These are phyloP conservation scores for Crithidia expoeki DNA, from an alignment of 208 protist species.

Conservation along the genomic window DNA sequence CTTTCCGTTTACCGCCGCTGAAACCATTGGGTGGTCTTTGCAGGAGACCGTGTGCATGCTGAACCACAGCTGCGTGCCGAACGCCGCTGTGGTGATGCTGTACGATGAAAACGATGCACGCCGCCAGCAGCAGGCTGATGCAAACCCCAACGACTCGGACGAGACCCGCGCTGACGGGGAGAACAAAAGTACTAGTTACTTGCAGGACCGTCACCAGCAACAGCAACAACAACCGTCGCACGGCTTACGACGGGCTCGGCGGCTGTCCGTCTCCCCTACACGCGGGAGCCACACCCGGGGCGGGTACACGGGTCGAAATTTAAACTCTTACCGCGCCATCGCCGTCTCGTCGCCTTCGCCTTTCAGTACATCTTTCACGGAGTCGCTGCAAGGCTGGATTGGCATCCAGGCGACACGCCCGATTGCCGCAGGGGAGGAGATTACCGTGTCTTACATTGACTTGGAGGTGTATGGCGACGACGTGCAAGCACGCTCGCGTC, in stretches of 20 bases:
- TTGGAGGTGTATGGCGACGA: conserved; percentile 49
- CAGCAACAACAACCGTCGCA: not conserved
- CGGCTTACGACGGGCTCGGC: not conserved
- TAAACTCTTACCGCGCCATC: conserved; percentile 23
- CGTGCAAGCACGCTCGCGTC: conserved; percentile 37
- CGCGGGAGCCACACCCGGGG: not conserved
- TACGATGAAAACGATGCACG: conserved; percentile 28
- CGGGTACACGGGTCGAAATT: not conserved
- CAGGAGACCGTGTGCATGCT: conserved; percentile 75
- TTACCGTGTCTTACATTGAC: conserved; percentile 87
- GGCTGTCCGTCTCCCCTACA: not conserved
- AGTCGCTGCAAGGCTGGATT: conserved; percentile 33
- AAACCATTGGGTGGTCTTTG: conserved; percentile 80
- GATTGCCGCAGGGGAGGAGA: conserved; percentile 72
- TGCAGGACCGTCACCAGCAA: not conserved
- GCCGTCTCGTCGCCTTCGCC: conserved; percentile 19
- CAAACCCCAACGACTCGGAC: conserved; percentile 12
- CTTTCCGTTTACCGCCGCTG: conserved; percentile 68
- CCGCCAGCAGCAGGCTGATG: conserved; percentile 15
- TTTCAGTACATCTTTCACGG: conserved; percentile 21
- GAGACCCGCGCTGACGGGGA: not conserved
- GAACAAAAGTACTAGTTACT: not conserved
- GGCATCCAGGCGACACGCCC: conserved; percentile 55
- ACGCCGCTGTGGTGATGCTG: conserved; percentile 64
- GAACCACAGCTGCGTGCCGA: conserved; percentile 85